These are phyloP conservation scores for Heimioporus retisporus DNA, from an alignment of 1,284 basidiomycete genomes.

Conservation along the genomic window DNA sequence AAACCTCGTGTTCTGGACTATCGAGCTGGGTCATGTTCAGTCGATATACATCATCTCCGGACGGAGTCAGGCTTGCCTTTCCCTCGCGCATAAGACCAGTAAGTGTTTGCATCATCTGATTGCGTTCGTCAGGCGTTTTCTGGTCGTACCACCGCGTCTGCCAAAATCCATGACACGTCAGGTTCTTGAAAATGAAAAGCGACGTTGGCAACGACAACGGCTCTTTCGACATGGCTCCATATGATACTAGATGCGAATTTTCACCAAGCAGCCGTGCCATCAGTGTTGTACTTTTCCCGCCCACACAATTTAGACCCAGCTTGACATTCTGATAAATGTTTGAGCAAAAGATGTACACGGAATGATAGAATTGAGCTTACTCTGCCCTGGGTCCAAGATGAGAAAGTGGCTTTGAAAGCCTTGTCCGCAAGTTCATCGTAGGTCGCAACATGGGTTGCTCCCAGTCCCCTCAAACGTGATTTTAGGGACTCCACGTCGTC, in stretches of 20 bases:
- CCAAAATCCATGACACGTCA: conserved; percentile 82
- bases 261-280: conserved; percentile 76
- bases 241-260: conserved; percentile 82
- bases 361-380: conserved; percentile 42
- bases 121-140: conserved; percentile 53
- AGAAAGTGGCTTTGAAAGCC: conserved; percentile 58
- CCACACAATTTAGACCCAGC: conserved; percentile 84
- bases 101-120: conserved; percentile 60
- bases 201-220: conserved; percentile 84
- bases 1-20: conserved; percentile 74
- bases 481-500: conserved; percentile 64
- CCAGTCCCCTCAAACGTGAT: conserved; percentile 63
- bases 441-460: conserved; percentile 79
- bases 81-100: conserved; percentile 61
- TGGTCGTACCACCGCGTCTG: conserved; percentile 77
- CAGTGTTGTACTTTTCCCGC: conserved; percentile 73
- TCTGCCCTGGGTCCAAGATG: conserved; percentile 69
- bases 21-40: conserved; percentile 57
- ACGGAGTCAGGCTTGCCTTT: conserved; percentile 55
- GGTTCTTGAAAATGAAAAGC: conserved; percentile 85
- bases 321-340: conserved; percentile 57
- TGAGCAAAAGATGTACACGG: not conserved
- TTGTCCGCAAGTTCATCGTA: conserved; percentile 78
- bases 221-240: conserved; percentile 90
- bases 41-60: conserved; percentile 4